These are phyloP conservation scores for Dimocarpus longan DNA, from an alignment of 345 rosid genomes.

Conservation along the genomic window DNA sequence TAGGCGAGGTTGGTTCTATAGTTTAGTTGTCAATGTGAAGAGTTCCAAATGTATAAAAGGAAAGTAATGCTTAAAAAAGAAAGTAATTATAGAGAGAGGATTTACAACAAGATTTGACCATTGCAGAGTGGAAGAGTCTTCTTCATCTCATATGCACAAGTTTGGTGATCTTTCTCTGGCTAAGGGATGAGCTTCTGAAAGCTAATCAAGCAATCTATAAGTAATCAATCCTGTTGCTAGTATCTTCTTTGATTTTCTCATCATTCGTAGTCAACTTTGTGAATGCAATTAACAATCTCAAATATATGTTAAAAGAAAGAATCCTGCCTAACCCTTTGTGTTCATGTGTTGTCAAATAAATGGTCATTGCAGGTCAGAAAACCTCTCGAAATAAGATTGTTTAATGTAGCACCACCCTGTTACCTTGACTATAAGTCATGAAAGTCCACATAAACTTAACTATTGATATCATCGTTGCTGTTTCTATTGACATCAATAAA, in stretches of 20 bases:
- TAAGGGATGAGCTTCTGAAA: background rate
- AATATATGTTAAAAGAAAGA: background rate
- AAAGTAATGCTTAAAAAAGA: too few species aligned
- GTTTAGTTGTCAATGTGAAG: background rate
- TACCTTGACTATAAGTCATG: background rate
- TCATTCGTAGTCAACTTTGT: background rate
- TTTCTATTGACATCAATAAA: background rate
- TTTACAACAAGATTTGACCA: background rate
- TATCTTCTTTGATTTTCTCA: background rate
- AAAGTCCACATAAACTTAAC: background rate
- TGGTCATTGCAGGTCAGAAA: background rate
- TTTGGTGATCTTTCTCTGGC: background rate
- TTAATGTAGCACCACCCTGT: background rate
- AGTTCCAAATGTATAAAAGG: background rate
- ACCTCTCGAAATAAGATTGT: constrained; percentile 1
- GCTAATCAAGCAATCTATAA: background rate
- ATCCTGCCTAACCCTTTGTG: background rate
- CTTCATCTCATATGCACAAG: background rate
- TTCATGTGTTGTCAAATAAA: background rate
- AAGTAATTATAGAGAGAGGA: background rate
- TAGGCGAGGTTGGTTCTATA: background rate
- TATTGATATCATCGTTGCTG: background rate
- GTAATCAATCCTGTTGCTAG: background rate
- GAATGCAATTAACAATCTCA: background rate
- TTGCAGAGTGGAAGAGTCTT: background rate